Percentiles rank a stretch among this genome's conserved stretches.
These are phyloP conservation scores for Rhynchosporium secalis DNA, from an alignment of 2,329 filamentous ascomycete genomes.

Conservation along the genomic window DNA sequence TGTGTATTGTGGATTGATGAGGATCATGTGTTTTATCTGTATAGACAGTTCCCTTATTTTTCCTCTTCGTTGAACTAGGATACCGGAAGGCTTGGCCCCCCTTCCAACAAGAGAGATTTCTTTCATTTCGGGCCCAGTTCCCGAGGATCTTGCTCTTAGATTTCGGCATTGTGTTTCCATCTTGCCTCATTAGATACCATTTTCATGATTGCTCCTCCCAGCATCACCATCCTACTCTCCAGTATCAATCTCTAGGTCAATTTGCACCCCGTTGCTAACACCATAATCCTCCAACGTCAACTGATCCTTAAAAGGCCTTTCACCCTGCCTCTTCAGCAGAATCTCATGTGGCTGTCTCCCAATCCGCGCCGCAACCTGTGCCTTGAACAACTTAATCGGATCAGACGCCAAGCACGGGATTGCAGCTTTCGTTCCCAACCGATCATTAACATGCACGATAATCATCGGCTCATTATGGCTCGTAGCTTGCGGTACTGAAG, in stretches of 20 bases:
- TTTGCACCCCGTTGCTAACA: slow-evolving; percentile 79
- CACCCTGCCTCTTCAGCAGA: slow-evolving; percentile 85
- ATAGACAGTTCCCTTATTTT: too few relatives aligned
- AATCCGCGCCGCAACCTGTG: slow-evolving; percentile 85
- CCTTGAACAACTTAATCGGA: slow-evolving; percentile 83
- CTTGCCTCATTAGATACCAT: background rate
- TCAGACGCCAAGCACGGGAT: slow-evolving; percentile 88
- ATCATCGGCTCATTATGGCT: slow-evolving; percentile 74
- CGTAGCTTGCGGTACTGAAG: slow-evolving; percentile 26
- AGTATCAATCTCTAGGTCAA: slow-evolving; percentile 42
- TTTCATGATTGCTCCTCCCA: background rate
- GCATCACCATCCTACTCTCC: slow-evolving; percentile 33
- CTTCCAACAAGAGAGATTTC: too few relatives aligned
- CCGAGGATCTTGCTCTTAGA: background rate
- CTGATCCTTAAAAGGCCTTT: slow-evolving; percentile 90
- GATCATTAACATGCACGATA: slow-evolving; percentile 88
- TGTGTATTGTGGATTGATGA: too few relatives aligned
- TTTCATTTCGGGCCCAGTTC: too few relatives aligned
- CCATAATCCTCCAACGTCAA: slow-evolving; percentile 88
- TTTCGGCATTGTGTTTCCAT: background rate
- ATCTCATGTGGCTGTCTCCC: slow-evolving; percentile 90
- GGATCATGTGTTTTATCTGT: too few relatives aligned
- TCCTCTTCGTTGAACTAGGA: too few relatives aligned
- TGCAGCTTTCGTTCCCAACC: slow-evolving; percentile 91
- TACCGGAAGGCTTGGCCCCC: too few relatives aligned